phyloP scores from a whole-genome alignment of 2,329 filamentous ascomycete species.

The Paecilomyces variotii region DNA sequence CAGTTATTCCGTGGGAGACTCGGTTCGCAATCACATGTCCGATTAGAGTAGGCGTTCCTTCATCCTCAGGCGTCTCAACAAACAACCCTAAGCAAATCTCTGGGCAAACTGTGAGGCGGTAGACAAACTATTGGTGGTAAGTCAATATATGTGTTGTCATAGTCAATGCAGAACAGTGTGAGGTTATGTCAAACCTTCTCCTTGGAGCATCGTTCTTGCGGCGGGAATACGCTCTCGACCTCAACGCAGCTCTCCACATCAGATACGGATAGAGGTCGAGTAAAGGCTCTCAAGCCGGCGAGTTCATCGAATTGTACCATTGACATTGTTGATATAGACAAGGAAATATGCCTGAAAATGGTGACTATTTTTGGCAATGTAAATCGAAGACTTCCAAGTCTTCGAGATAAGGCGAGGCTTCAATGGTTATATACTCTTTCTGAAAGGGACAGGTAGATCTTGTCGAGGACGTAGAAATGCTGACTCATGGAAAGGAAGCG shows the following conservation, averaged over 20 bases:
- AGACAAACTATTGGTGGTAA: background rate
- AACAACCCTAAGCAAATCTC: background rate
- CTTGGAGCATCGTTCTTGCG: background rate
- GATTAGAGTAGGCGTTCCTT: background rate
- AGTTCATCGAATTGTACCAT: slow-evolving; percentile 3
- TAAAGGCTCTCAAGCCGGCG: background rate
- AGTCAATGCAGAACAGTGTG: background rate
- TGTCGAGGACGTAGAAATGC: too few species aligned
- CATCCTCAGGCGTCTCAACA: background rate
- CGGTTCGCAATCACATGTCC: background rate
- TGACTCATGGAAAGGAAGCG: too few species aligned
- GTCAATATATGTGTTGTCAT: background rate
- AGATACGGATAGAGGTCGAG: background rate
- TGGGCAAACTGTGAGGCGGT: background rate
- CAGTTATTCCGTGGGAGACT: background rate
- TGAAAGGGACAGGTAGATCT: too few species aligned
- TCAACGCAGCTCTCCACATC: background rate
- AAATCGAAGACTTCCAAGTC: too few species aligned
- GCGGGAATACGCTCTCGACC: background rate
- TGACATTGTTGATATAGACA: slow-evolving; percentile 16
- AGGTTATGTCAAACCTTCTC: background rate
- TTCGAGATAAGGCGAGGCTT: too few species aligned
- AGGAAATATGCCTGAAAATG: too few species aligned
- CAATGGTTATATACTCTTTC: too few species aligned
- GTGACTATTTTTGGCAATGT: too few species aligned